These are phyloP conservation scores for Rhizodiscina lignyota DNA, from an alignment of 495 filamentous ascomycete genomes.

Conservation along the genomic window DNA sequence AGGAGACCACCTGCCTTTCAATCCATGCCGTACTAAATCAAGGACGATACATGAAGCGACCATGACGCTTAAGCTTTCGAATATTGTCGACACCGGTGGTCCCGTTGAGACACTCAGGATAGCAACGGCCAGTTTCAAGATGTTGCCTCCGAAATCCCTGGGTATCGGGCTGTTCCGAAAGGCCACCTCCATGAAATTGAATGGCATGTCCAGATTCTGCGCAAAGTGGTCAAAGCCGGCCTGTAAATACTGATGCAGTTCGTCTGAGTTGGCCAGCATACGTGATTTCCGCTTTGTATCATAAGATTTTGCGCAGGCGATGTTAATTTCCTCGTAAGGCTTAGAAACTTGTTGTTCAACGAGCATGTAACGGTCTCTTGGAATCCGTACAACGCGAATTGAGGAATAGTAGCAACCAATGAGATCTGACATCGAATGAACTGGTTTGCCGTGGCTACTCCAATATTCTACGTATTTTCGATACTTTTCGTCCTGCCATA, in stretches of 20 bases:
- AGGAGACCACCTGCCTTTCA: constrained; percentile 17
- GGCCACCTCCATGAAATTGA: constrained; percentile 37
- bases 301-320: constrained; percentile 22
- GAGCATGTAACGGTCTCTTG: constrained; percentile 25
- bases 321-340: constrained; percentile 25
- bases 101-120: constrained; percentile 19
- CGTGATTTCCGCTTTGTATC: constrained; percentile 24
- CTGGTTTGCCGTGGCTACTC: constrained; percentile 14
- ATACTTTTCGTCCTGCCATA: constrained; percentile 4
- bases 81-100: constrained; percentile 21
- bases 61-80: constrained; percentile 30
- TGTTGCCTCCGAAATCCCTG: constrained; percentile 34
- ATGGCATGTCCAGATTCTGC: constrained; percentile 29
- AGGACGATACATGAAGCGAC: constrained; percentile 38
- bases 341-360: constrained; percentile 33
- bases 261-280: constrained; percentile 32
- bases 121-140: constrained; percentile 30
- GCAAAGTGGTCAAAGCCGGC: constrained; percentile 41
- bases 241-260: constrained; percentile 32
- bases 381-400: constrained; percentile 35
- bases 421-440: constrained; percentile 29
- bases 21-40: constrained; percentile 28
- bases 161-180: constrained; percentile 29
- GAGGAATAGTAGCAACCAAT: constrained; percentile 36
- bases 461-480: constrained; percentile 20